Percentiles rank a stretch among this genome's conserved stretches.
These are phyloP conservation scores for Cornus suecica DNA, from an alignment of 148 eudicot genomes.

Conservation along the genomic window DNA sequence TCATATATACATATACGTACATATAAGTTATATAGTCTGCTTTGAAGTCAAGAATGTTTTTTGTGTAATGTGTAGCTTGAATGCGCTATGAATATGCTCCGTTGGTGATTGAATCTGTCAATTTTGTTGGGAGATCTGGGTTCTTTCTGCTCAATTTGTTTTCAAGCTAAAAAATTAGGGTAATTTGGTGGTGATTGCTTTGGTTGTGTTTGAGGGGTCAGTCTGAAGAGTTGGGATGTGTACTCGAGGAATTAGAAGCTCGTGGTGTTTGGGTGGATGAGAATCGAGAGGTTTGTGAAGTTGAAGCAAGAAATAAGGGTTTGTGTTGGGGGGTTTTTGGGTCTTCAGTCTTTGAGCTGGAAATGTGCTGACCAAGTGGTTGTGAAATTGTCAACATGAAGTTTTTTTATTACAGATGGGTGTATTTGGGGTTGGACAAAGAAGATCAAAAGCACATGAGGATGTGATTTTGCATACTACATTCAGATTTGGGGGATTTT, in stretches of 20 bases:
- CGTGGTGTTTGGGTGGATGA: neutral
- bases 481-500: constrained; percentile 19
- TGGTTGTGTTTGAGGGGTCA: neutral
- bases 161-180: constrained; percentile 14
- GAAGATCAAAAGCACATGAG: constrained; percentile 35
- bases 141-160: constrained; percentile 13
- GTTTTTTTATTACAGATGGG: constrained; percentile 2
- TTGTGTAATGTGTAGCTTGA: neutral
- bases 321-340: neutral
- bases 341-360: constrained; percentile 10
- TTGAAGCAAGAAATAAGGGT: constrained; percentile 1
- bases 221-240: constrained; percentile 12
- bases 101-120: constrained; percentile 5
- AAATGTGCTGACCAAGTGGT: constrained; percentile 2
- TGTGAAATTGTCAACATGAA: constrained; percentile 13
- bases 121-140: constrained; percentile 14
- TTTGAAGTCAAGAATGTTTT: neutral
- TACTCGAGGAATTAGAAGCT: neutral
- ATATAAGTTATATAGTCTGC: constrained; percentile 4
- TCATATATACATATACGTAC: neutral
- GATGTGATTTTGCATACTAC: constrained; percentile 17
- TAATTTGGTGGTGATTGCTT: constrained; percentile 7
- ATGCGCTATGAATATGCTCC: neutral
- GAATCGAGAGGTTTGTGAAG: neutral
- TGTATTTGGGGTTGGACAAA: constrained; percentile 28